Evolutionary conservation across 2,329 filamentous ascomycete species (phyloP).

Genomic region (Ophiosphaerella herpotricha): DNA sequence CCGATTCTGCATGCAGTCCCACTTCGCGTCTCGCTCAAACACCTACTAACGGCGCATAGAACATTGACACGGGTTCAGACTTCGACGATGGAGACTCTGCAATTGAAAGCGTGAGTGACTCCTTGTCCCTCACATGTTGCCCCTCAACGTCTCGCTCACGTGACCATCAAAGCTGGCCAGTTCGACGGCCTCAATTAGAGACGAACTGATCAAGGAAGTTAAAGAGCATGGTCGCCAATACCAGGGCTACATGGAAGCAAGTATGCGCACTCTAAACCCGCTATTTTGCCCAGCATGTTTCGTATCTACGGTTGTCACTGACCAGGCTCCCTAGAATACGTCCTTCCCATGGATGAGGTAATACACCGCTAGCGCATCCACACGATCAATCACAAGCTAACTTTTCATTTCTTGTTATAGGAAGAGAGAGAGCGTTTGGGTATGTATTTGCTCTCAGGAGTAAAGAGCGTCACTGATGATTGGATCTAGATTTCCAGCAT

Average conservation of each 20-base stretch:
- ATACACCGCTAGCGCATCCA: not conserved
- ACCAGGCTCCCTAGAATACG: slow-evolving; percentile 13
- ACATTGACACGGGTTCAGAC: slow-evolving; percentile 2
- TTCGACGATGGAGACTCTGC: slow-evolving; percentile 16
- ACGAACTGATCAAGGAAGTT: slow-evolving; percentile 15
- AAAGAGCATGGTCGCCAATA: slow-evolving; percentile 15
- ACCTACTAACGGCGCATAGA: slow-evolving; percentile 6
- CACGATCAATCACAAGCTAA: not conserved
- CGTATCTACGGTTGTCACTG: not conserved
- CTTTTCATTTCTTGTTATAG: not conserved
- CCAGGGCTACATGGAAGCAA: slow-evolving; percentile 15
- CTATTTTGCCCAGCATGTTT: not conserved
- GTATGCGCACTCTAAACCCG: slow-evolving; percentile 1
- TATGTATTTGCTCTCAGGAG: not conserved
- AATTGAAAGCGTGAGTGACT: slow-evolving; percentile 10
- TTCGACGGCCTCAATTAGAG: slow-evolving; percentile 13
- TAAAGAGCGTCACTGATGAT: slow-evolving; percentile 1
- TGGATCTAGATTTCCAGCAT: slow-evolving; percentile 29
- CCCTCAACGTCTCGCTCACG: not conserved
- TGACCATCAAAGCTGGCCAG: slow-evolving; percentile 5
- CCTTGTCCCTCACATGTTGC: not conserved
- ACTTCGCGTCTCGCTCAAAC: not conserved
- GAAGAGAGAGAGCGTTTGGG: slow-evolving; percentile 18
- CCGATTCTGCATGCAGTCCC: slow-evolving; percentile 12
- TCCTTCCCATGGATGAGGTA: slow-evolving; percentile 25